Base-by-base conservation (phyloP, 2,329 filamentous ascomycete genomes). In the Pyrenophora teres region DNA sequence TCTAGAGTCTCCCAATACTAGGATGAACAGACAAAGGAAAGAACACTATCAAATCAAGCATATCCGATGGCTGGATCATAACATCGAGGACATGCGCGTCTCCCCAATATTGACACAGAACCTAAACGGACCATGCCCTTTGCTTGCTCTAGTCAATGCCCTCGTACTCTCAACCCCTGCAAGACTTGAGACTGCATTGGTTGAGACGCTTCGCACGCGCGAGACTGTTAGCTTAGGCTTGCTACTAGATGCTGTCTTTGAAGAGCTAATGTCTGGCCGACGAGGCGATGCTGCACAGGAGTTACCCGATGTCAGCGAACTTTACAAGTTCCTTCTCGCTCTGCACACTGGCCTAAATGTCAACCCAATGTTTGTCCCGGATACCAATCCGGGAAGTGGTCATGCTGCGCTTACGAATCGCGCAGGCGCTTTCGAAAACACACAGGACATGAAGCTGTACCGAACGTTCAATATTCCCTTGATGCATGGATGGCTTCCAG, bases 271-370 rank as follows among this genome's bases (percentile, higher is more conserved):
- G 78, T 92, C 90, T 2, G 85, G 85, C 7, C 77, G 88, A 45
- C 80, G 88, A 44, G 86, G 84, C 0, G 83, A 84, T 40, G 83
- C 87, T 30, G 81, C 81, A 1, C 78, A 80, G 50, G 79, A 85
- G 13, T 76, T 97, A 19, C 93, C 93, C 0, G 94, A 97, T 69
- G 88, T 97, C 8, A 83, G 87, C 31, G 92, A 96, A 52, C 80
- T 99, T 1, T 96, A 96, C 71, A 81, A 83, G 6, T 99, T 99
- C 67, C 78, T 99, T 2, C 84, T 94, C 50, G 89, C 90, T 38
- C 78, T 99, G 2, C 91, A 97, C 63, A 97, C 92, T 0, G 94
- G 94, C 32, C 96, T 99, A 90, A 99, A 97, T 65, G 93, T 97
- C 50, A 99, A 99, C 60, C 94, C 94, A 2, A 85, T 89, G 16